phyloP scores from a whole-genome alignment of 768 basidiomycete genomes.

The Hypholoma sublateritium region DNA sequence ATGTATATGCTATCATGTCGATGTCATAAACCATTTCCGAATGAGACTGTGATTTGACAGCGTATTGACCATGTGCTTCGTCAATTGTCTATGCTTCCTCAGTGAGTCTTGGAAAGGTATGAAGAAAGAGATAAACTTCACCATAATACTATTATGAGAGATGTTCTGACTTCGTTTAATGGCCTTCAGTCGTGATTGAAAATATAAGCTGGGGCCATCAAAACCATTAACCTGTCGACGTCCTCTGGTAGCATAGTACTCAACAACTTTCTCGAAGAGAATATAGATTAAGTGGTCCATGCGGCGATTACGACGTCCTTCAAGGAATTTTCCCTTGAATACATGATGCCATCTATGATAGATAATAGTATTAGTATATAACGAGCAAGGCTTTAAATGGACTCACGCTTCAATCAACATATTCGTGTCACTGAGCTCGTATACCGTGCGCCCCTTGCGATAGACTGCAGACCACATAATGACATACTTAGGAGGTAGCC shows the following conservation, averaged over 20 bases:
- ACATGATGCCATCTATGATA: constrained; percentile 22
- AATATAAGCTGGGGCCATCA: constrained; percentile 19
- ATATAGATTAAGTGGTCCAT: constrained; percentile 22
- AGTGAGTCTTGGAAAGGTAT: background rate
- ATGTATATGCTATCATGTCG: constrained; percentile 5
- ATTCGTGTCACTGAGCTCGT: constrained; percentile 21
- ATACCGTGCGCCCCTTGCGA: constrained; percentile 12
- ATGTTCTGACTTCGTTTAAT: too few species aligned
- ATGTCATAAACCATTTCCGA: background rate
- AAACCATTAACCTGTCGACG: constrained; percentile 20
- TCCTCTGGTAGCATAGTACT: constrained; percentile 15
- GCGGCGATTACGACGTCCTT: constrained; percentile 20
- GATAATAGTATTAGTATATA: too few species aligned
- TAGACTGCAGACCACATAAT: constrained; percentile 24
- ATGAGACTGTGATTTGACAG: constrained; percentile 6
- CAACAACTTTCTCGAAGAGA: constrained; percentile 14
- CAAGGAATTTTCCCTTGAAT: constrained; percentile 25
- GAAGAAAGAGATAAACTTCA: too few species aligned
- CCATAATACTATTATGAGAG: too few species aligned
- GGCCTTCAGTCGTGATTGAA: background rate
- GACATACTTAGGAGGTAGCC: constrained; percentile 3
- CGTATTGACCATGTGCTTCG: background rate
- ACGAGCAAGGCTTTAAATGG: too few species aligned
- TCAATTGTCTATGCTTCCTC: constrained; percentile 7
- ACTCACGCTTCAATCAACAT: constrained; percentile 24